These are phyloP conservation scores for Amanita rimosa DNA, from an alignment of 768 basidiomycete species.

Conservation along the genomic window DNA sequence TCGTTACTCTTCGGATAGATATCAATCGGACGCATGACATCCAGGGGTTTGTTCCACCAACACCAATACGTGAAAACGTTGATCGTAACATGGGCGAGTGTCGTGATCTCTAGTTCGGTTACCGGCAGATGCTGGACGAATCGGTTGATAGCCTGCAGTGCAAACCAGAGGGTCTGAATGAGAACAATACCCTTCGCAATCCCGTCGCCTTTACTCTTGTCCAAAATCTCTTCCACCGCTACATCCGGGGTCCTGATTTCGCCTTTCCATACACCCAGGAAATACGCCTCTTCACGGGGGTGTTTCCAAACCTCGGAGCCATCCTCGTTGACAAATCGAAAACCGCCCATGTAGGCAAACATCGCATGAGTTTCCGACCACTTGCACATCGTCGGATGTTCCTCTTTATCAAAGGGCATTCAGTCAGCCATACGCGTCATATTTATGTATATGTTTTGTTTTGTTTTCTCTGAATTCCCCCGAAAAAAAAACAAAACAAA, in stretches of 20 bases:
- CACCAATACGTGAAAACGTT: slow-evolving; percentile 16
- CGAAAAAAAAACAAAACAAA: too few species aligned
- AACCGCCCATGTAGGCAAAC: slow-evolving; percentile 20
- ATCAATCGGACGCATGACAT: slow-evolving; percentile 7
- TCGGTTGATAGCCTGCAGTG: slow-evolving; percentile 17
- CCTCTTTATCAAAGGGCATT: not conserved
- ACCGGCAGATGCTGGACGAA: slow-evolving; percentile 12
- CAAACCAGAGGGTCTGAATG: slow-evolving; percentile 22
- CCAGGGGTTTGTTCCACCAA: slow-evolving; percentile 25
- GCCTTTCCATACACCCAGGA: not conserved
- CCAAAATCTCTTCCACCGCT: slow-evolving; percentile 14
- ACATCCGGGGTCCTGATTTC: not conserved
- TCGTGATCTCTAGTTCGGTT: slow-evolving; percentile 21
- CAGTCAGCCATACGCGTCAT: not conserved
- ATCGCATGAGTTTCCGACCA: slow-evolving; percentile 15
- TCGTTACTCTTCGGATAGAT: not conserved
- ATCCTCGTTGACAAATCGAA: slow-evolving; percentile 7
- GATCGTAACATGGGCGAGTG: slow-evolving; percentile 18
- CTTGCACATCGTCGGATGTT: not conserved
- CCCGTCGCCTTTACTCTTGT: slow-evolving; percentile 20
- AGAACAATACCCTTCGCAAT: slow-evolving; percentile 19
- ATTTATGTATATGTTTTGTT: too few species aligned
- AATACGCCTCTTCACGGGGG: not conserved
- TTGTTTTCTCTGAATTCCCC: too few species aligned
- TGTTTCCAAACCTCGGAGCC: not conserved